A percentile compares a stretch with the other conserved stretches of the same genome.
Evolutionary conservation across 805 yeast species (phyloP).

Genomic region (Yamadazyma tumulicola): DNA sequence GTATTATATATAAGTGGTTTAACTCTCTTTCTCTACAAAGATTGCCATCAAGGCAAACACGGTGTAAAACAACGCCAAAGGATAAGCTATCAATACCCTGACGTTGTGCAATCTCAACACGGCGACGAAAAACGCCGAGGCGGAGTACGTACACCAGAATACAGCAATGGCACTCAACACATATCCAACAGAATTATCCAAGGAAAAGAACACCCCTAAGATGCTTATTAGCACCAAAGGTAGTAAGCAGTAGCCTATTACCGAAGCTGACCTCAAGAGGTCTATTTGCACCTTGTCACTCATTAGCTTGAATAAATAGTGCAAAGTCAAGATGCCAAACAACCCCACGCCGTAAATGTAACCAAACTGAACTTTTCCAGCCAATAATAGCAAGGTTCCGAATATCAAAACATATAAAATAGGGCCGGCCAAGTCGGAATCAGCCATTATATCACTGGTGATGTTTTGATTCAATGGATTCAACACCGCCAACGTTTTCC

Average conservation of each 20-base stretch:
- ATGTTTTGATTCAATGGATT: conserved; percentile 64
- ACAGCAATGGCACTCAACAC: conserved; percentile 62
- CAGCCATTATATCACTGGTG: conserved; percentile 73
- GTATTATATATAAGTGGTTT: conserved; percentile 31
- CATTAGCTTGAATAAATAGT: conserved; percentile 84
- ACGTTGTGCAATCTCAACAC: conserved; percentile 81
- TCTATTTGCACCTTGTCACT: conserved; percentile 57
- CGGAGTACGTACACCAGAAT: conserved; percentile 88
- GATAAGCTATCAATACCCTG: conserved; percentile 89
- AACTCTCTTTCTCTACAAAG: conserved; percentile 49
- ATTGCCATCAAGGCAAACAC: conserved; percentile 96
- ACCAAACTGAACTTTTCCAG: conserved; percentile 96
- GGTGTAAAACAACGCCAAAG: conserved; percentile 83
- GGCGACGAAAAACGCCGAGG: conserved; percentile 88
- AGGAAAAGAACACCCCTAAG: conserved; percentile 58
- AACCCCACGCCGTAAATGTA: conserved; percentile 95
- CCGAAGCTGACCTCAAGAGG: conserved; percentile 76
- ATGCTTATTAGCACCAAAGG: conserved; percentile 82
- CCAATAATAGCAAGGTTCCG: conserved; percentile 74
- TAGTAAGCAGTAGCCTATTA: conserved; percentile 87
- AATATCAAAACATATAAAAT: conserved; percentile 81
- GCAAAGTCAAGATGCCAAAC: conserved; percentile 83
- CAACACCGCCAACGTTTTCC: conserved; percentile 81
- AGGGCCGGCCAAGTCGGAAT: conserved; percentile 95
- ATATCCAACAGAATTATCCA: conserved; percentile 78